These are phyloP conservation scores for Aspergillus texensis DNA, from an alignment of 2,329 filamentous ascomycete species.

Conservation along the genomic window DNA sequence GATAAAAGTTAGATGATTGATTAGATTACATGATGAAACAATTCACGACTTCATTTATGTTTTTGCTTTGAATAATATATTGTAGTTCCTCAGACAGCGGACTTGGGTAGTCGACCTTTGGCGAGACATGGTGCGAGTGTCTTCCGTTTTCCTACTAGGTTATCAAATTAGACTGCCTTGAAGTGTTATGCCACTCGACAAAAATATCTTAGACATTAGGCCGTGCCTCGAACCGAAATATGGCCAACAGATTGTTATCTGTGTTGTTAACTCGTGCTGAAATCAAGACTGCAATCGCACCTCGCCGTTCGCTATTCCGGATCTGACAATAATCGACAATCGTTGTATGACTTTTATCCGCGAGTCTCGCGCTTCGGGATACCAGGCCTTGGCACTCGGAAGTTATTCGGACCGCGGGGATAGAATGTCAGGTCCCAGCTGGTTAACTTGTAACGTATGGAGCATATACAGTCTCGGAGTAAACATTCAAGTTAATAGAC, in stretches of 20 bases:
- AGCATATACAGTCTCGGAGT: too few relatives aligned
- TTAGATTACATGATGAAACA: background rate
- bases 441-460: too few relatives aligned
- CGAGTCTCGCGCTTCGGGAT: background rate
- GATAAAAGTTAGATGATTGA: conserved; percentile 1
- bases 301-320: background rate
- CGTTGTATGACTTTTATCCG: background rate
- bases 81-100: background rate
- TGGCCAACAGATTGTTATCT: background rate
- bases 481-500: too few relatives aligned
- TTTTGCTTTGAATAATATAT: background rate
- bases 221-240: too few relatives aligned
- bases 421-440: too few relatives aligned
- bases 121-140: background rate
- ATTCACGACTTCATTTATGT: background rate
- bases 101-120: background rate
- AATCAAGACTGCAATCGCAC: background rate
- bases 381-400: too few relatives aligned
- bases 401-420: too few relatives aligned
- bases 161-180: background rate
- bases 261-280: background rate
- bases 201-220: too few relatives aligned
- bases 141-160: background rate
- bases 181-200: too few relatives aligned
- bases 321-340: background rate